A percentile compares a stretch with the other conserved stretches of the same genome.
These are phyloP conservation scores for Termitomyces sp. DNA, from an alignment of 768 basidiomycete species.

Conservation along the genomic window DNA sequence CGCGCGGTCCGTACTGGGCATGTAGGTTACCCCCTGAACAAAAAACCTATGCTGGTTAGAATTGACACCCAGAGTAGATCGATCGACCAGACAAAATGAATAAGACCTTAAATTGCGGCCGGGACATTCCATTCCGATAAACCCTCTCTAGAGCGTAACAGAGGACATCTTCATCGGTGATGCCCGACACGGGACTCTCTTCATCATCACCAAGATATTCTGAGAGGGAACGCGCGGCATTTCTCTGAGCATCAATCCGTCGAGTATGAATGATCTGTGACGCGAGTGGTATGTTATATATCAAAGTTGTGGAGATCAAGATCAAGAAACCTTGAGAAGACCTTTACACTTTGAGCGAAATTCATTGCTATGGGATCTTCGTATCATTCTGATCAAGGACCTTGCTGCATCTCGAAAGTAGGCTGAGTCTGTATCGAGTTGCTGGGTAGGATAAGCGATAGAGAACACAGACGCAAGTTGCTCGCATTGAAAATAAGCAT, in stretches of 20 bases:
- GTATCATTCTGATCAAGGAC: conserved; percentile 45
- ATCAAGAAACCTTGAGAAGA: conserved; percentile 39
- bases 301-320: not conserved
- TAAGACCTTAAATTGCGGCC: conserved; percentile 43
- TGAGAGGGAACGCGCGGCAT: conserved; percentile 22
- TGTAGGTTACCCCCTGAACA: conserved; percentile 8
- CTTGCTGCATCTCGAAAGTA: conserved; percentile 43
- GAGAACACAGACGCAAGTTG: not conserved
- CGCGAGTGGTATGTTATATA: not conserved
- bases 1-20: conserved; percentile 6
- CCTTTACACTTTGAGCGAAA: conserved; percentile 41
- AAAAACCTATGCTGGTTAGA: conserved; percentile 1
- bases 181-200: not conserved
- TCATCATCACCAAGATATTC: conserved; percentile 16
- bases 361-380: conserved; percentile 40
- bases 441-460: conserved; percentile 28
- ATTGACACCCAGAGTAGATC: conserved; percentile 23
- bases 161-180: conserved; percentile 32
- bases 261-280: conserved; percentile 22
- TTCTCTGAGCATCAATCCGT: conserved; percentile 18
- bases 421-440: conserved; percentile 46
- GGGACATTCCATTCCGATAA: conserved; percentile 34
- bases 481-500: conserved; percentile 11
- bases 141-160: conserved; percentile 36
- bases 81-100: not conserved